Evolutionary conservation across 1,284 basidiomycete genomes (phyloP).

Genomic region (Melampsora americana): DNA sequence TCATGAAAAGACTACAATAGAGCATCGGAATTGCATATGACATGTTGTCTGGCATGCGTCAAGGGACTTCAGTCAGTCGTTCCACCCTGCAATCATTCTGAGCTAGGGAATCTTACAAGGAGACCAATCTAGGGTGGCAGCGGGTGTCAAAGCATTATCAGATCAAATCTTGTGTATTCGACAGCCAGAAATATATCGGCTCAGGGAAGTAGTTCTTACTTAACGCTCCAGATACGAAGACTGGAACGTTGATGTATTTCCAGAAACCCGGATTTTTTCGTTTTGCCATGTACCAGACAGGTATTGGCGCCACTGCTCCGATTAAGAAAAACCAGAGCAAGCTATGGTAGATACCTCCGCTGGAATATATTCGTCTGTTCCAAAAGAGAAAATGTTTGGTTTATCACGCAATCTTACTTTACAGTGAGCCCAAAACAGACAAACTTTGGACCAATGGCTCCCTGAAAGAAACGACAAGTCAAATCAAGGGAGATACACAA

Average conservation of each 20-base stretch:
- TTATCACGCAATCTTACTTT: neutral
- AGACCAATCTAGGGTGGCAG: constrained; percentile 15
- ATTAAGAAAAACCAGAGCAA: constrained; percentile 34
- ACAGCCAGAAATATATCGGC: neutral
- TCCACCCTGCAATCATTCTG: neutral
- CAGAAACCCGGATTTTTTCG: constrained; percentile 23
- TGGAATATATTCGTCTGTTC: constrained; percentile 36
- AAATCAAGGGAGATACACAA: neutral
- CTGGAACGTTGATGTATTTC: constrained; percentile 39
- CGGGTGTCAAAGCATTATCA: neutral
- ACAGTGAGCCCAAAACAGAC: neutral
- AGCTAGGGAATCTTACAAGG: constrained; percentile 14
- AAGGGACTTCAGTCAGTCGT: neutral
- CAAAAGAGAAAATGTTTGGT: neutral
- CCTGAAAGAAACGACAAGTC: constrained; percentile 2
- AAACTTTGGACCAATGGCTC: constrained; percentile 31
- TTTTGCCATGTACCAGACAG: constrained; percentile 33
- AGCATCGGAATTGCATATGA: constrained; percentile 41
- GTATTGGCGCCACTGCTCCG: constrained; percentile 27
- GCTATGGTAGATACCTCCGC: constrained; percentile 22
- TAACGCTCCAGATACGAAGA: constrained; percentile 20
- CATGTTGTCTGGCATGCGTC: constrained; percentile 17
- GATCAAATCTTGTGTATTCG: neutral
- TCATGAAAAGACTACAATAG: constrained; percentile 23
- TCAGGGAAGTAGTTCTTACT: constrained; percentile 12